phyloP scores from a whole-genome alignment of 2,329 filamentous ascomycete genomes.

The Colletotrichum sp. region DNA sequence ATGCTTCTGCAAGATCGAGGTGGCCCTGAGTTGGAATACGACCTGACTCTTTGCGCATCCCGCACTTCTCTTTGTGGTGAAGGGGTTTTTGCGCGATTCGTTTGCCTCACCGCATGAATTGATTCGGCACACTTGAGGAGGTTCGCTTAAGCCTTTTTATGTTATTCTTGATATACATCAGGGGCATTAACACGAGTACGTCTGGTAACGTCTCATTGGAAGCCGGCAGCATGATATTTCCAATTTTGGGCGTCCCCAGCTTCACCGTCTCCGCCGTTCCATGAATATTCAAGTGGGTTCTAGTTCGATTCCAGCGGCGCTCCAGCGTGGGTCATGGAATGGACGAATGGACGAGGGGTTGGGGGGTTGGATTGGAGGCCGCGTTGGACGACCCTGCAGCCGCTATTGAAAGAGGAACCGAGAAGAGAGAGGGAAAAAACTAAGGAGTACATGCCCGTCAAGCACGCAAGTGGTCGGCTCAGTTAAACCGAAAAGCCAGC shows the following conservation, averaged over 20 bases:
- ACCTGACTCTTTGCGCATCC: not conserved
- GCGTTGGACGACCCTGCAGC: constrained; percentile 14
- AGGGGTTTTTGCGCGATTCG: not conserved
- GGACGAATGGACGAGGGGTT: not conserved
- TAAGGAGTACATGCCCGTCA: not conserved
- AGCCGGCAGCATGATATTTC: not conserved
- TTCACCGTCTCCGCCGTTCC: constrained; percentile 2
- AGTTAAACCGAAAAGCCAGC: not conserved
- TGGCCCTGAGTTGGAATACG: not conserved
- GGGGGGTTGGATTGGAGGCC: not conserved
- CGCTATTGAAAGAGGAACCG: constrained; percentile 17
- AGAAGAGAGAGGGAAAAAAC: not conserved
- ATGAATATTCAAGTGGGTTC: constrained; percentile 14
- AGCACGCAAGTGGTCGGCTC: not conserved
- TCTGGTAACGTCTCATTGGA: not conserved
- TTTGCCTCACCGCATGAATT: not conserved
- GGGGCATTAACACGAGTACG: not conserved
- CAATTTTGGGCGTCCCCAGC: constrained; percentile 4
- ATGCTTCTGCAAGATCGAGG: constrained; percentile 1
- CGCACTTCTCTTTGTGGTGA: not conserved
- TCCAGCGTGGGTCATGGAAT: constrained; percentile 7
- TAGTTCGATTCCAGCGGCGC: not conserved
- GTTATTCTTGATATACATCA: not conserved
- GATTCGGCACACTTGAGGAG: not conserved
- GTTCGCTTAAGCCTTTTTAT: not conserved